Conservation (phyloP, 176 grass and related monocot species). For the Miscanthus lutarioriparius region DNA sequence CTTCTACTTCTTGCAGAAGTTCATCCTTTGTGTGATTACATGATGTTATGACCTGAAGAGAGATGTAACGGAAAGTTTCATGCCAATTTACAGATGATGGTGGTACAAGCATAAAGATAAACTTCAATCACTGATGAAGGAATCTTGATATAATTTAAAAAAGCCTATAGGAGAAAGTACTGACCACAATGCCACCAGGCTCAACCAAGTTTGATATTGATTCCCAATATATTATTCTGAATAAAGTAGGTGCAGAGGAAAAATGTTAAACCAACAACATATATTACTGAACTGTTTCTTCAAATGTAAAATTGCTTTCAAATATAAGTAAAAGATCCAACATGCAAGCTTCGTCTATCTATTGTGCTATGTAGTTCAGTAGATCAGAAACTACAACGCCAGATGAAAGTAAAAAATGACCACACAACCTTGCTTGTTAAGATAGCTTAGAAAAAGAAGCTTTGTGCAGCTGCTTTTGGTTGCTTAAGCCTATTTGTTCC, state of each 20-base stretch:
- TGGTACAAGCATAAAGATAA: not conserved
- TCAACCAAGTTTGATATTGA: slow-evolving; percentile 75
- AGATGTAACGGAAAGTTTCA: not conserved
- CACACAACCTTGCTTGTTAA: not conserved
- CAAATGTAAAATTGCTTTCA: not conserved
- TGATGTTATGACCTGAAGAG: slow-evolving; percentile 77
- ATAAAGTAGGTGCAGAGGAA: not conserved
- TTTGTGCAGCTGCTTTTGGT: not conserved
- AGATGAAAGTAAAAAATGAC: not conserved
- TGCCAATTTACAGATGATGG: not conserved
- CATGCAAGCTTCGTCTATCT: not conserved
- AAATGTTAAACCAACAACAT: not conserved
- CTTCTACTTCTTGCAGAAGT: slow-evolving; percentile 79
- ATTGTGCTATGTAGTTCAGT: slow-evolving; percentile 2
- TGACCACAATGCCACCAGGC: slow-evolving; percentile 74
- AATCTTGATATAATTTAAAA: not conserved
- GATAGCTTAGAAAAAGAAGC: not conserved
- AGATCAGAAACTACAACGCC: slow-evolving; percentile 3
- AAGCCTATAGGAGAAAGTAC: slow-evolving; percentile 29
- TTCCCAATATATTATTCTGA: slow-evolving; percentile 91
- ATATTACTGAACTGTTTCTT: not conserved
- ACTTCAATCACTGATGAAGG: not conserved
- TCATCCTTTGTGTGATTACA: slow-evolving; percentile 93
- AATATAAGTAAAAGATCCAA: slow-evolving; percentile 11
- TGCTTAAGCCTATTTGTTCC: not conserved